Evolutionary conservation across 2,329 filamentous ascomycete species (phyloP), one percentile per base, ranked within the genome.

Genomic region (Chaetomium sp.): DNA sequence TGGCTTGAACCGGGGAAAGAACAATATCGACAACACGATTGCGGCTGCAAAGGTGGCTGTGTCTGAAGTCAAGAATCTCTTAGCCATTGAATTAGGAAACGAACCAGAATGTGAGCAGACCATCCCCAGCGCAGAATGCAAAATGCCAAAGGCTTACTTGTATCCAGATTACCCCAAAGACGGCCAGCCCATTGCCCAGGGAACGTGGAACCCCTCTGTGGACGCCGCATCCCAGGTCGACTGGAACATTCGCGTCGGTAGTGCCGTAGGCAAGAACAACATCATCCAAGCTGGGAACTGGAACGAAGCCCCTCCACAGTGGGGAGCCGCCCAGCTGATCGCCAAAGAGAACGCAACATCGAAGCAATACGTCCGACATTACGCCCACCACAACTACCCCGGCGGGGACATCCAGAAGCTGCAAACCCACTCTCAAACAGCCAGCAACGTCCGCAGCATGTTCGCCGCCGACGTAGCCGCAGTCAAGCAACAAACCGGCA

Each of bases 71-170:
- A 68, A 66, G 4, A 86, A 84, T 65, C 71, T 86, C 12, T 74
- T 81, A 21, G 81, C 83, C 2, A 82, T 86, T 38, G 83, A 87
- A 69, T 75, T 86, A 1, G 83, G 84, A 1, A 86, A 86, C 68
- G 83, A 86, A 62, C 84, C 84, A 3, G 81, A 85, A 66, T 84
- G 82, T 84, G 69, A 68, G 79, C 65, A 19, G 12, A 19, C 3
- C 3, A 19, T 42, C 10, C 16, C 33, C 12, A 42, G 1, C 3
- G 13, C 3, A 19, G 4, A 19, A 13, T 19, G 3, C 4, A 19
- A 5, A 6, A 4, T 19, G 12, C 5, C 1, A 42, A 42, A 19
- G 3, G 35, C 35, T 42, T 42, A 42, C 35, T 19, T 19, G 35
- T 42, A 19, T 19, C 35, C 47, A 79, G 77, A 79, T 67, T 79